These are phyloP conservation scores for Dalbergia cochinchinensis DNA, from an alignment of 306 rosid genomes.

Conservation along the genomic window DNA sequence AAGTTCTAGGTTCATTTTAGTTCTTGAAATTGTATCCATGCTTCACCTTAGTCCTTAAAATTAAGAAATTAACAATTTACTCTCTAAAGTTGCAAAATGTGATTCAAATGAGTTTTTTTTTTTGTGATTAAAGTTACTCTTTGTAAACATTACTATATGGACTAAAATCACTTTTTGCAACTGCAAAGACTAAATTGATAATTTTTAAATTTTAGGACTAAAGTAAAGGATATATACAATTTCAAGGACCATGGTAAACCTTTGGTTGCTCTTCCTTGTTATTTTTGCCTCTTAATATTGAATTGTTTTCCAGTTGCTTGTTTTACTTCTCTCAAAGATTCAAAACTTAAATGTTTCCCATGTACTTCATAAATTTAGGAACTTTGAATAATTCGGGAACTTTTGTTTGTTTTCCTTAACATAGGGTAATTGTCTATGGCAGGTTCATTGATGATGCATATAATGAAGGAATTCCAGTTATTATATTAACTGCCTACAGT, in stretches of 20 bases:
- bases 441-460: slow-evolving; percentile 88
- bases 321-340: slow-evolving; percentile 8
- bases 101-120: too few relatives aligned
- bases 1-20: not conserved
- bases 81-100: too few relatives aligned
- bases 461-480: slow-evolving; percentile 73
- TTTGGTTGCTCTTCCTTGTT: slow-evolving; percentile 32
- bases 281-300: slow-evolving; percentile 30
- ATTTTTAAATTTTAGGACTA: too few relatives aligned
- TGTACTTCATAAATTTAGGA: slow-evolving; percentile 19
- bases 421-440: slow-evolving; percentile 47
- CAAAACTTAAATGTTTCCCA: not conserved
- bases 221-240: too few relatives aligned
- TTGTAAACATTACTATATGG: too few relatives aligned
- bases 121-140: too few relatives aligned
- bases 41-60: too few relatives aligned
- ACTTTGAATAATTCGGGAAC: slow-evolving; percentile 34
- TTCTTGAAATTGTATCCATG: too few relatives aligned
- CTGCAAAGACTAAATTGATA: too few relatives aligned
- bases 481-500: slow-evolving; percentile 77
- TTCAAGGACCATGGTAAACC: too few relatives aligned
- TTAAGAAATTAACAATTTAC: too few relatives aligned
- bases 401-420: slow-evolving; percentile 39
- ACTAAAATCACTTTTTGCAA: too few relatives aligned
- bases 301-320: slow-evolving; percentile 12